Evolutionary conservation across 345 rosid species (phyloP), one percentile per base, ranked within the genome.

Genomic region (Hypericum perforatum): DNA sequence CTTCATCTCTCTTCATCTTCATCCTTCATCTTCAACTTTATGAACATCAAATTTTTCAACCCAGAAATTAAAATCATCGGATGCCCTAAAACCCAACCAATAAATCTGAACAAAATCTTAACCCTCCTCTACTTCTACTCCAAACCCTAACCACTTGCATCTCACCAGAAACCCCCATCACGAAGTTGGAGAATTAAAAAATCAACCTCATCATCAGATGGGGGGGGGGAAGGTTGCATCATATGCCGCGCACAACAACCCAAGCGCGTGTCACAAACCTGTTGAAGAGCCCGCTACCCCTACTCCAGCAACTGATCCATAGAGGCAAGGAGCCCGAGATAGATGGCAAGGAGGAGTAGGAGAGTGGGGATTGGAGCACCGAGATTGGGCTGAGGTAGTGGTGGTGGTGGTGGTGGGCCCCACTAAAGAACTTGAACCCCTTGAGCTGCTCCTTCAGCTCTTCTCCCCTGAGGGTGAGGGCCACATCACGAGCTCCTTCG

Each of bases 311-410:
- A 39, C 43, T 29, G 45, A 52, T 69, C 66, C 82, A 76, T 76
- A 55, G 64, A 0, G 95, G 97, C 32, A 4, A 22, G 32, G 32
- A 22, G 32, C 32, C 32, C 32, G 32, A 22, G 32, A 22, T 4
- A 4, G 32, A 22, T 61, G 95, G 84, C 62, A 89, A 84, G 56
- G 75, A 72, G 39, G 73, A 62, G 38, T 74, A 75, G 5, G 98
- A 83, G 39, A 80, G 74, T 0, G 92, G 94, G 55, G 75, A 79
- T 43, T 82, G 88, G 60, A 91, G 61, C 48, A 87, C 96, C 11
- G 98, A 87, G 11, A 82, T 81, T 0, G 98, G 96, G 63, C 96
- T 92, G 12, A 74, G 91, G 13, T n/a, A n/a, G n/a, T 85, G 88
- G 53, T 76, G 91, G 13, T 85, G 88, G 53, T 77, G 64, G 76